Evolutionary conservation across 2,329 filamentous ascomycete species (phyloP).

Genomic region (Intubia oerlemansii): DNA sequence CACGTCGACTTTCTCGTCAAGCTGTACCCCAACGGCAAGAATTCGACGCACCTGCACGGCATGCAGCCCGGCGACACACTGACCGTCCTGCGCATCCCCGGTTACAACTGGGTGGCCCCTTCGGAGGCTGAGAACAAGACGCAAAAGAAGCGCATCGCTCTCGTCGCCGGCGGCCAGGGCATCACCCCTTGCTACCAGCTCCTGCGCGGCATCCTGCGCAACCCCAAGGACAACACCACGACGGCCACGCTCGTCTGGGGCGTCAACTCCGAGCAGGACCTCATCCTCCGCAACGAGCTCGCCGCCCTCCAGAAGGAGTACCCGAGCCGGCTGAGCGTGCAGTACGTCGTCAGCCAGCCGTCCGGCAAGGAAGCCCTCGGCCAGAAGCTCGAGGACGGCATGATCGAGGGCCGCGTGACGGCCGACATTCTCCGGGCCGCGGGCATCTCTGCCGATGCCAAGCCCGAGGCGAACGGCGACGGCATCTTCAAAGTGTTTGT

Average conservation of each 20-base stretch:
- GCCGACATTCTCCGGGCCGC: conserved; percentile 31
- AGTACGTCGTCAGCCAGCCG: conserved; percentile 34
- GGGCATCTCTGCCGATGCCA: conserved; percentile 11
- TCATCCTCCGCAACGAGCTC: conserved; percentile 35
- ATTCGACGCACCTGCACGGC: conserved; percentile 37
- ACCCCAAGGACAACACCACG: conserved; percentile 42
- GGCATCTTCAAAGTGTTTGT: conserved; percentile 36
- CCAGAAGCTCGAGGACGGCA: conserved; percentile 13
- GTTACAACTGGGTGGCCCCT: conserved; percentile 30
- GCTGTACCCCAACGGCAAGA: conserved; percentile 42
- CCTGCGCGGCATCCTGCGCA: conserved; percentile 35
- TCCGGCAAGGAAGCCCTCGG: no score
- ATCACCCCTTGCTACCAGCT: conserved; percentile 53
- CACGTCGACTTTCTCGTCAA: conserved; percentile 45
- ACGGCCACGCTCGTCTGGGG: conserved; percentile 43
- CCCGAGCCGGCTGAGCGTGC: conserved; percentile 32
- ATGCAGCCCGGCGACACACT: conserved; percentile 37
- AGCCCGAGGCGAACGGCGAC: no score
- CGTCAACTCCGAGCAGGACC: conserved; percentile 40
- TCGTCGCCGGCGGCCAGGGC: conserved; percentile 51
- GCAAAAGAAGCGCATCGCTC: conserved; percentile 27
- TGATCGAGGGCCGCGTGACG: conserved; percentile 34
- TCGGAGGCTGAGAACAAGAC: no score
- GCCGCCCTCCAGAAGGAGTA: conserved; percentile 24
- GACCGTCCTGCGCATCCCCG: conserved; percentile 32